Conservation (phyloP, 2,329 filamentous ascomycete species). For the Pseudocercospora fijiensis region DNA sequence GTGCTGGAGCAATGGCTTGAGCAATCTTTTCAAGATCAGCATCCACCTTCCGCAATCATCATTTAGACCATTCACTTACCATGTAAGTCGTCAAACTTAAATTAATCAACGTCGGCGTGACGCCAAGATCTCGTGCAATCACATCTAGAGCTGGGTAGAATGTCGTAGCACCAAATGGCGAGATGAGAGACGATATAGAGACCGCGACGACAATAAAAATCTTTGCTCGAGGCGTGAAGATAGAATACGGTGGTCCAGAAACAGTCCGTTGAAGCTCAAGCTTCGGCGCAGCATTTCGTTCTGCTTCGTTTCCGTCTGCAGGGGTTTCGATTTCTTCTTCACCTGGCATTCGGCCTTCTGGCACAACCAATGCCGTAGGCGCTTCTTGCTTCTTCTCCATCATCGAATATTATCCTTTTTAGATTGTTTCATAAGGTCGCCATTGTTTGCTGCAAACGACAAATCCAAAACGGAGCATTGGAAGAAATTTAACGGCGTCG, state of each 20-base stretch:
- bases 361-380: background rate
- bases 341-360: background rate
- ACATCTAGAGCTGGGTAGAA: conserved; percentile 56
- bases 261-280: conserved; percentile 19
- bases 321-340: background rate
- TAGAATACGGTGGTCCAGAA: conserved; percentile 31
- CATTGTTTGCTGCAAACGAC: background rate
- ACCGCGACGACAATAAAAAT: conserved; percentile 33
- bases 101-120: conserved; percentile 48
- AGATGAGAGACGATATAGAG: conserved; percentile 33
- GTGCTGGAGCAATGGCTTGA: conserved; percentile 48
- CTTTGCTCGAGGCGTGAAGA: conserved; percentile 31
- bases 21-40: conserved; percentile 41
- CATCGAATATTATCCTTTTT: background rate
- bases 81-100: conserved; percentile 60
- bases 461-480: background rate
- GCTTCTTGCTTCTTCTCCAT: conserved; percentile 3
- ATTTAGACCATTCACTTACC: conserved; percentile 31
- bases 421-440: background rate
- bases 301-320: background rate
- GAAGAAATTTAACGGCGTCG: background rate
- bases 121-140: conserved; percentile 50
- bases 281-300: background rate
- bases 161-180: conserved; percentile 43
- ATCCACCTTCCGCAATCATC: background rate